Conservation (phyloP, 2,329 filamentous ascomycete genomes). For the Neopestalotiopsis sp. region DNA sequence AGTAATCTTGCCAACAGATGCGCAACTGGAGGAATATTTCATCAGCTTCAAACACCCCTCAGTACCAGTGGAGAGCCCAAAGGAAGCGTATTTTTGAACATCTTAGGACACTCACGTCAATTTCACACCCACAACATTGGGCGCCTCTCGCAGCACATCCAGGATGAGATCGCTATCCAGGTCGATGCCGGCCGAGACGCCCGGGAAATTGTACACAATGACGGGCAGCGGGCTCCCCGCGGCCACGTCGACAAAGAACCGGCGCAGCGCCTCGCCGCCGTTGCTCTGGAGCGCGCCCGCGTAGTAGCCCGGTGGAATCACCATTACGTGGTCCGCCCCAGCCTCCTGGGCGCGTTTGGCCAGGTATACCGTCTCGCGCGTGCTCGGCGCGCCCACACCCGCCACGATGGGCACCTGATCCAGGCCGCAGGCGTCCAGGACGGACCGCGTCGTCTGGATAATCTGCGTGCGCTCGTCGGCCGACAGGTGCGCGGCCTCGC, state of each 20-base stretch:
- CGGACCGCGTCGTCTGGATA: conserved; percentile 63
- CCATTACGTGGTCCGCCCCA: conserved; percentile 70
- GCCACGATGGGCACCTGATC: conserved; percentile 65
- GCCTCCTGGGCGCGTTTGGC: conserved; percentile 67
- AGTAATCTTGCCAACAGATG: conserved; percentile 60
- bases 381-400: conserved; percentile 70
- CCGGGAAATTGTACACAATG: conserved; percentile 69
- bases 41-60: background rate
- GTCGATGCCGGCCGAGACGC: conserved; percentile 59
- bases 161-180: conserved; percentile 61
- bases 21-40: conserved; percentile 39
- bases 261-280: conserved; percentile 51
- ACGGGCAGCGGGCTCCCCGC: conserved; percentile 60
- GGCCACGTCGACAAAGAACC: conserved; percentile 67
- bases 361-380: conserved; percentile 67
- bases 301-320: conserved; percentile 74
- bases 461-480: conserved; percentile 66
- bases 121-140: conserved; percentile 66
- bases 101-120: conserved; percentile 47
- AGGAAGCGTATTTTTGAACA: no score
- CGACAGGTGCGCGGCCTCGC: conserved; percentile 73
- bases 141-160: conserved; percentile 49
- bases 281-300: conserved; percentile 58
- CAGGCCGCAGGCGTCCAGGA: conserved; percentile 62
- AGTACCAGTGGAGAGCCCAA: no score